These are phyloP conservation scores for Starmerella ratchasimensis DNA, from an alignment of 805 yeast genomes.

Conservation along the genomic window DNA sequence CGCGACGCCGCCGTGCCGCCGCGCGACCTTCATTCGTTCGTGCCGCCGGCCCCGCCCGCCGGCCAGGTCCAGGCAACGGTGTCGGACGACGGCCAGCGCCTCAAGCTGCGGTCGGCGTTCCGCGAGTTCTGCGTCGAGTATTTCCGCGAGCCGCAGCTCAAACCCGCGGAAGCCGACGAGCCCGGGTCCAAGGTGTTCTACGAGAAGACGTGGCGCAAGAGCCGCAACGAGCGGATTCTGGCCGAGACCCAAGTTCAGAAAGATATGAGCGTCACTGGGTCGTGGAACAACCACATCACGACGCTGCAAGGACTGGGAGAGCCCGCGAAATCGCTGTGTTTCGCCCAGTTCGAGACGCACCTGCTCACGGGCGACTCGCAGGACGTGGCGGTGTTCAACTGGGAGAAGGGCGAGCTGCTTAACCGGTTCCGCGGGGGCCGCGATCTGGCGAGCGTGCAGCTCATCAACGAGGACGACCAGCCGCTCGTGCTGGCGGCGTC, in stretches of 20 bases:
- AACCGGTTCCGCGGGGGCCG: conserved; percentile 77
- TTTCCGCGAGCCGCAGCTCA: conserved; percentile 93
- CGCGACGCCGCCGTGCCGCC: neutral
- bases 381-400: conserved; percentile 73
- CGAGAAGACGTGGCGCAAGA: conserved; percentile 74
- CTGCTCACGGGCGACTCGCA: conserved; percentile 69
- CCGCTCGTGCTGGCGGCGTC: conserved; percentile 80
- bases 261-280: conserved; percentile 64
- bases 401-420: conserved; percentile 35
- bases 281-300: conserved; percentile 65
- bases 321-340: conserved; percentile 36
- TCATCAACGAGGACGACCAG: conserved; percentile 82
- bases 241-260: conserved; percentile 85
- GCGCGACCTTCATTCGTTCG: neutral
- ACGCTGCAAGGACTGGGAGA: conserved; percentile 37
- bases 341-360: conserved; percentile 83
- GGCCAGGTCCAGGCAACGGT: neutral
- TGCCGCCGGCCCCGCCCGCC: conserved; percentile 1
- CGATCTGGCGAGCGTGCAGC: conserved; percentile 70
- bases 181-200: conserved; percentile 82
- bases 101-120: conserved; percentile 28
- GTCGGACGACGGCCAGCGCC: conserved; percentile 5
- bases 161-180: conserved; percentile 70
- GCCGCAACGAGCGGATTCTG: conserved; percentile 74
- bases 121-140: conserved; percentile 53